A percentile compares a stretch with the other conserved stretches of the same genome.
Conservation (phyloP, 2,329 filamentous ascomycete genomes). For the Karstenula rhodostoma region DNA sequence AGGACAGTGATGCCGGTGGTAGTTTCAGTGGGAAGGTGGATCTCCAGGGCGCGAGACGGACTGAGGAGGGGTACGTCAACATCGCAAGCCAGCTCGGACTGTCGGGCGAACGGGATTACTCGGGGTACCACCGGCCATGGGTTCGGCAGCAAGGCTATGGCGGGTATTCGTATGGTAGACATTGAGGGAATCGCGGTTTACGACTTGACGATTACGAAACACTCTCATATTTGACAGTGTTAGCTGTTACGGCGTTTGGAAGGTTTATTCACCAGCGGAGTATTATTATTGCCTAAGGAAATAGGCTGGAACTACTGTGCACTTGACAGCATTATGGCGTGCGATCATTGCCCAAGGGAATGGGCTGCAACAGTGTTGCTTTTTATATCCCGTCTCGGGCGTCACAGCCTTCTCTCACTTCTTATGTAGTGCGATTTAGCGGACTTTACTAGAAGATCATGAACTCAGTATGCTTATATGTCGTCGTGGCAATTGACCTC, state of each 20-base stretch:
- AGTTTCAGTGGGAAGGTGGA: constrained; percentile 53
- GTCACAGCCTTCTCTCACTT: not conserved
- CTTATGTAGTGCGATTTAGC: too few species aligned
- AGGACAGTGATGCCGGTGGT: constrained; percentile 51
- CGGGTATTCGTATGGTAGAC: not conserved
- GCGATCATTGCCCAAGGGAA: not conserved
- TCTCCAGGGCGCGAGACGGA: constrained; percentile 51
- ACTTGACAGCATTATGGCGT: too few species aligned
- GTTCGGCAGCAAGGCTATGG: constrained; percentile 21
- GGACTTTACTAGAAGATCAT: too few species aligned
- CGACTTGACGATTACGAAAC: not conserved
- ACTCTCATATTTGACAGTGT: not conserved
- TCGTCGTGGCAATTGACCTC: too few species aligned
- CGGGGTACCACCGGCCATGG: constrained; percentile 39
- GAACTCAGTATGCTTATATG: too few species aligned
- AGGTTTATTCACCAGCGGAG: not conserved
- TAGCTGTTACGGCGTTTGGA: not conserved
- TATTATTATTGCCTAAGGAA: not conserved
- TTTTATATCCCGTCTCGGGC: not conserved
- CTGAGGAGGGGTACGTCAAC: constrained; percentile 68
- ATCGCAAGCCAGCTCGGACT: constrained; percentile 69
- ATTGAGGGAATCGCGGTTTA: not conserved
- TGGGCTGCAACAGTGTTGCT: not conserved
- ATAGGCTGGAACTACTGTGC: too few species aligned
- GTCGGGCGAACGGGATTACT: constrained; percentile 54